Conservation (phyloP, 495 filamentous ascomycete species). For the Immersiella caudata region DNA sequence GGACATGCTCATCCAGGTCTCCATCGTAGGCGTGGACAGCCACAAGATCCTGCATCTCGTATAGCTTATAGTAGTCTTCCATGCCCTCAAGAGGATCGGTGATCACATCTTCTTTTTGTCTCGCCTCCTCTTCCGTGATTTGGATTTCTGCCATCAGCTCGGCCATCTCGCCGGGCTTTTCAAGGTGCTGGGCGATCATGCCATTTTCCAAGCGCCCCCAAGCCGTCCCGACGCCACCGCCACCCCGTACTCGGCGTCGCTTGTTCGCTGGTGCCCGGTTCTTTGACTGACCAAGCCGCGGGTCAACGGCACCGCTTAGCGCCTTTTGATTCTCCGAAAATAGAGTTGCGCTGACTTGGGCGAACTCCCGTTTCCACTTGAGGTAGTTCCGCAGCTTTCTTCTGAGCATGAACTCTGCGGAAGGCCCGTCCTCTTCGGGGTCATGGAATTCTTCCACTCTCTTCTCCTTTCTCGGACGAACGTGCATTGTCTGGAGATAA, state of each 20-base stretch:
- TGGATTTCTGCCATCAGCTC: slow-evolving; percentile 68
- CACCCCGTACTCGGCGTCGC: slow-evolving; percentile 84
- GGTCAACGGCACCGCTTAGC: slow-evolving; percentile 62
- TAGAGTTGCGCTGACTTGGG: slow-evolving; percentile 74
- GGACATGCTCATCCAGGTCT: slow-evolving; percentile 92
- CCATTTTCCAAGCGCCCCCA: slow-evolving; percentile 54
- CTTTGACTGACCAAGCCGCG: slow-evolving; percentile 46
- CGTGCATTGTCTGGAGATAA: slow-evolving; percentile 88
- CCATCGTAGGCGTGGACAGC: slow-evolving; percentile 88
- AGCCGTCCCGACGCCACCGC: slow-evolving; percentile 57
- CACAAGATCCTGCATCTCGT: slow-evolving; percentile 86
- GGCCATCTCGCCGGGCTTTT: slow-evolving; percentile 52
- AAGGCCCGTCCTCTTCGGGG: slow-evolving; percentile 60
- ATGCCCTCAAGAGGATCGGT: slow-evolving; percentile 84
- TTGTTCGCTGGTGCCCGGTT: slow-evolving; percentile 76
- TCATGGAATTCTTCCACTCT: slow-evolving; percentile 43
- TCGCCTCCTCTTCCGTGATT: slow-evolving; percentile 77
- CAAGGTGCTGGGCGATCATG: slow-evolving; percentile 53
- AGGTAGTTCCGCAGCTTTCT: slow-evolving; percentile 85
- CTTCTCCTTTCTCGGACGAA: slow-evolving; percentile 56
- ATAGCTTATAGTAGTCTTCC: slow-evolving; percentile 90
- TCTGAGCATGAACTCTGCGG: slow-evolving; percentile 86
- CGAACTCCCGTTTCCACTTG: slow-evolving; percentile 87
- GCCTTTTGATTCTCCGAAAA: slow-evolving; percentile 81
- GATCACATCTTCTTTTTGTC: slow-evolving; percentile 74